Evolutionary conservation across 768 basidiomycete genomes (phyloP), one percentile per base, ranked within the genome.

Genomic region (Albatrellus ellisii): DNA sequence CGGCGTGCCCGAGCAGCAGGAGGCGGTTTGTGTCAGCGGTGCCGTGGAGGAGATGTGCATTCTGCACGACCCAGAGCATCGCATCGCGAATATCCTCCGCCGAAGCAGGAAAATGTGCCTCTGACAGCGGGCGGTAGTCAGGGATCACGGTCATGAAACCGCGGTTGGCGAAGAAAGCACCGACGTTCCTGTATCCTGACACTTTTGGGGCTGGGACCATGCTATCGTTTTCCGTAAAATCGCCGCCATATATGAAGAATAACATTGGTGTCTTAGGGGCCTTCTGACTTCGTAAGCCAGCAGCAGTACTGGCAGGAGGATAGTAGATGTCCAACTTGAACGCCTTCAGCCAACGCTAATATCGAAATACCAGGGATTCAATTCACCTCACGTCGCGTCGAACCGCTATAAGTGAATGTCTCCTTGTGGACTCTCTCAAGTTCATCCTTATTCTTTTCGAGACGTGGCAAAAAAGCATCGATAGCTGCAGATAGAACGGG

Each of bases 1-100:
- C 29, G 29, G 29, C 14, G 29, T 32, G 29, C 29, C 29, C 29
- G 5, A 32, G 5, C 6, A 32, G 9, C 14, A 14, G 5, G 14
- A 32, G 14, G 29, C 29, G 29, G 14, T 32, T 17, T 17, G 14
- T 14, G 9, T 32, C 29, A 17, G 14, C 14, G 6, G 14, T 32
- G 3, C 17, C 9, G n/a, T n/a, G n/a, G 14, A 14, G 14, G 4
- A 14, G 3, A 12, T 32, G 29, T 17, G 29, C 29, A 17, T 14
- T 32, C 29, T 32, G 29, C 14, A 32, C 4, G 2, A 17, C 29
- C 29, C 29, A 32, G 0, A 62, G 68, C 1, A 36, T 22, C 11
- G 18, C 35, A 21, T 36, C 35, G 35, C 21, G 35, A 5, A 36
- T 21, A 11, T 36, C 35, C 35, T 15, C 35, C 21, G 35, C 35